phyloP scores from a whole-genome alignment of 495 filamentous ascomycete species.

The Trichoderma asperelloides region DNA sequence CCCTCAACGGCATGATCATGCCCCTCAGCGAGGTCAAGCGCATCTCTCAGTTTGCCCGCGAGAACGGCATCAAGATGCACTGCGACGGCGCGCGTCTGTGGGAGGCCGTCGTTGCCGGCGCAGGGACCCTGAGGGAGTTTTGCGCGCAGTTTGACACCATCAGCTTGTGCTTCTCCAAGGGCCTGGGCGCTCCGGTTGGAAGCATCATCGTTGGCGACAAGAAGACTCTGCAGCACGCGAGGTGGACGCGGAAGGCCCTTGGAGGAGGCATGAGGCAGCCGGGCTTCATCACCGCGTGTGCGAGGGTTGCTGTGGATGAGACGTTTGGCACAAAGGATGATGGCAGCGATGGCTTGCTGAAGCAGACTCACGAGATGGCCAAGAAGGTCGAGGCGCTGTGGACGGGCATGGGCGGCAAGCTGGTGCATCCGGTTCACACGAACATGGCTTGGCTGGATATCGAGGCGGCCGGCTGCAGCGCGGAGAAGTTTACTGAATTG shows the following conservation, averaged over 20 bases:
- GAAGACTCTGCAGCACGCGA: conserved; percentile 58
- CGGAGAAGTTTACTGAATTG: conserved; percentile 37
- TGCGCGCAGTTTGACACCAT: conserved; percentile 68
- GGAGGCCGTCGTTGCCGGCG: conserved; percentile 58
- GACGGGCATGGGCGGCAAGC: conserved; percentile 52
- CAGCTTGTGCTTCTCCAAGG: conserved; percentile 81
- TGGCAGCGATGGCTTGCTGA: conserved; percentile 56
- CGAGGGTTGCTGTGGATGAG: conserved; percentile 53
- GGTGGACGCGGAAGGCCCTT: conserved; percentile 76
- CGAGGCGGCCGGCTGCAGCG: conserved; percentile 36
- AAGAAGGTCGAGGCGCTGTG: conserved; percentile 55
- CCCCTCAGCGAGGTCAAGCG: conserved; percentile 58
- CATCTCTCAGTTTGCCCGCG: conserved; percentile 62
- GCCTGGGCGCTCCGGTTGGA: conserved; percentile 81
- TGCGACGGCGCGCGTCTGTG: conserved; percentile 80
- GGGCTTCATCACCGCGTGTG: conserved; percentile 51
- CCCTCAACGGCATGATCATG: conserved; percentile 68
- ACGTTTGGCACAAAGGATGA: conserved; percentile 55
- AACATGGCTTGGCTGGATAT: conserved; percentile 95
- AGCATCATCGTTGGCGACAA: conserved; percentile 63
- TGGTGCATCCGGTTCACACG: conserved; percentile 60
- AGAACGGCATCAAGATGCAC: conserved; percentile 62
- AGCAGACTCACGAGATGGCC: conserved; percentile 53
- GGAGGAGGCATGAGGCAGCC: conserved; percentile 76
- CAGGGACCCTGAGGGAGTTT: conserved; percentile 57